Evolutionary conservation across 2,329 filamentous ascomycete genomes (phyloP).

Genomic region (Cladophialophora carrionii): DNA sequence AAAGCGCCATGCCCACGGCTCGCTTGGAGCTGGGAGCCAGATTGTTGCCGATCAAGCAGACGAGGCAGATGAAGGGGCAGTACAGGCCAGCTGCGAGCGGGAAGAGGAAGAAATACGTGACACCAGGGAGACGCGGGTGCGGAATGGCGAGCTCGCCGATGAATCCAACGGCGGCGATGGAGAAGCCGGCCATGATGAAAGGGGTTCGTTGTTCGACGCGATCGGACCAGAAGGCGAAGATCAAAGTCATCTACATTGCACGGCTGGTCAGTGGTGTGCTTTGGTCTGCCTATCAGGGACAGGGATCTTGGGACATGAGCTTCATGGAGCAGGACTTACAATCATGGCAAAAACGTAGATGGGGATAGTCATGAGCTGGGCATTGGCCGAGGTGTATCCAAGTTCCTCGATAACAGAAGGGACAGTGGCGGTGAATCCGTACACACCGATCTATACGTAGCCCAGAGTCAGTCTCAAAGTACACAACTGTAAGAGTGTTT

Average conservation of each 20-base stretch:
- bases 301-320: not conserved
- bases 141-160: slow-evolving; percentile 61
- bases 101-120: slow-evolving; percentile 41
- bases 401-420: slow-evolving; percentile 49
- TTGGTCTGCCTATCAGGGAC: not conserved
- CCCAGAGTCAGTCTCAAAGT: not conserved
- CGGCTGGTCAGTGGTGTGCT: not conserved
- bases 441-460: slow-evolving; percentile 32
- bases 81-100: slow-evolving; percentile 67
- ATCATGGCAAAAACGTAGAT: slow-evolving; percentile 74
- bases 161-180: slow-evolving; percentile 64
- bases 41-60: slow-evolving; percentile 73
- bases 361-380: slow-evolving; percentile 48
- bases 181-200: slow-evolving; percentile 64
- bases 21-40: slow-evolving; percentile 72
- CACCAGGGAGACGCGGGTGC: slow-evolving; percentile 51
- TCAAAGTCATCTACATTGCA: slow-evolving; percentile 50
- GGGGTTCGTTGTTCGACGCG: slow-evolving; percentile 60
- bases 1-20: slow-evolving; percentile 66
- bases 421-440: slow-evolving; percentile 33
- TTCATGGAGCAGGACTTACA: not conserved
- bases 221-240: slow-evolving; percentile 57
- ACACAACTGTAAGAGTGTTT: not conserved
- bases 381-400: slow-evolving; percentile 47
- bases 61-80: slow-evolving; percentile 58